Conservation (phyloP, 208 protist genomes). For the Trichomonas gallinae region DNA sequence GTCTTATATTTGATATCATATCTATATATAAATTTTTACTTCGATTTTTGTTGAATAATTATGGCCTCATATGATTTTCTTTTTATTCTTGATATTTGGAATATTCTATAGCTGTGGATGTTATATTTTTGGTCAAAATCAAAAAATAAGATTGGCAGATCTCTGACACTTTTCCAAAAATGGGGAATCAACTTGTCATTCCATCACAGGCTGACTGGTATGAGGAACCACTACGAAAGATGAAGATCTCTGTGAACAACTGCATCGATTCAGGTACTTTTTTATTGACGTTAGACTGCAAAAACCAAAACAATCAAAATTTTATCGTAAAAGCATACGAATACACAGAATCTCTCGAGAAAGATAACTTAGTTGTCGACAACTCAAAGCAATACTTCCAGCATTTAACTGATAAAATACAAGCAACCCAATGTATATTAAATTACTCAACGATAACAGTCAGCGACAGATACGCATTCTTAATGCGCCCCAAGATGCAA, state of each 20-base stretch:
- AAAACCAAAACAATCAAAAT: neutral
- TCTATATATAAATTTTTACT: no score
- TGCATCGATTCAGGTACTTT: neutral
- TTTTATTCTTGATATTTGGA: no score
- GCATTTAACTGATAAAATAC: neutral
- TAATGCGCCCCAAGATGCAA: neutral
- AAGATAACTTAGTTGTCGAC: neutral
- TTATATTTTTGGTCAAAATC: no score
- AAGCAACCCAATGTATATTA: neutral
- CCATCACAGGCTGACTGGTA: neutral
- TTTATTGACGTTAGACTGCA: neutral
- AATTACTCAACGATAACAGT: neutral
- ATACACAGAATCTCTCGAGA: neutral
- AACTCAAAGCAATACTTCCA: neutral
- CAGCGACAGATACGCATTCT: neutral
- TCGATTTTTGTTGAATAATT: no score
- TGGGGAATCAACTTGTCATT: constrained; percentile 6
- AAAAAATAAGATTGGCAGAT: no score
- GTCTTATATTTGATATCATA: no score
- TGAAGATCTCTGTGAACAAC: neutral
- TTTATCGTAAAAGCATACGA: constrained; percentile 5
- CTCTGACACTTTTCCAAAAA: neutral
- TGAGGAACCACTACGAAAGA: neutral
- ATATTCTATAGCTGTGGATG: no score
- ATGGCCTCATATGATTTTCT: no score